Base-by-base conservation (phyloP, 768 basidiomycete genomes). In the Agaricus subrufescens region DNA sequence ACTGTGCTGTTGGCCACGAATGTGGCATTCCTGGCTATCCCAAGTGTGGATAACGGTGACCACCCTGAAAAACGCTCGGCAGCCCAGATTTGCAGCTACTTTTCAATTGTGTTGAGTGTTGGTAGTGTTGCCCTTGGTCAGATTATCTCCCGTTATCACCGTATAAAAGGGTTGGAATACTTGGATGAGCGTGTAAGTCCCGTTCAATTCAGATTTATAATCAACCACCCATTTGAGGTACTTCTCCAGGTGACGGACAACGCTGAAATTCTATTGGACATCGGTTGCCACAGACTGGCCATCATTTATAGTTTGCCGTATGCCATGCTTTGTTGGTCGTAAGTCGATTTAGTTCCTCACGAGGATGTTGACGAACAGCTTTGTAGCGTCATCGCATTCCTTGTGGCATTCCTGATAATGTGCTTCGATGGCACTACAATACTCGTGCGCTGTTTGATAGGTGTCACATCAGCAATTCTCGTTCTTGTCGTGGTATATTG, bases 1-100 rank as follows among this genome's bases (percentile, higher is more conserved):
- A 82, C 80, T 0, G 82, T 86, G 2, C 67, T 86, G 15, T 62
- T 86, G 23, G 80, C 78, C 38, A 80, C 79, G 11, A 84, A 85
- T 49, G 79, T 87, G 0, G 78, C 74, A 0, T 84, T 86, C 60
- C 68, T 87, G n/a, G 77, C 82, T 1, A 83, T 86, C 42, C 71
- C 73, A 49, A 74, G 69, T 34, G 67, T 76, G 6, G 72, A 76
- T 50, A 56, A 37, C 25, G 63, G 63, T 15, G 58, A 61, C 2
- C 57, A 53, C 15, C 53, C 55, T 15, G 54, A 60, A 4, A 38
- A 44, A 29, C 65, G 77, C 9, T 76, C 75, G 11, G 62, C 76
- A 0, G 73, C 76, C 0, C 80, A 82, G 61, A 74, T 82, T 15
- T 66, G 73, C 3, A 80, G 81, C 61, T 82, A 80, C 46, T 52